Percentiles rank a stretch among this genome's conserved stretches.
Conservation (phyloP, 495 filamentous ascomycete genomes). For the Aspergillus ostianus region DNA sequence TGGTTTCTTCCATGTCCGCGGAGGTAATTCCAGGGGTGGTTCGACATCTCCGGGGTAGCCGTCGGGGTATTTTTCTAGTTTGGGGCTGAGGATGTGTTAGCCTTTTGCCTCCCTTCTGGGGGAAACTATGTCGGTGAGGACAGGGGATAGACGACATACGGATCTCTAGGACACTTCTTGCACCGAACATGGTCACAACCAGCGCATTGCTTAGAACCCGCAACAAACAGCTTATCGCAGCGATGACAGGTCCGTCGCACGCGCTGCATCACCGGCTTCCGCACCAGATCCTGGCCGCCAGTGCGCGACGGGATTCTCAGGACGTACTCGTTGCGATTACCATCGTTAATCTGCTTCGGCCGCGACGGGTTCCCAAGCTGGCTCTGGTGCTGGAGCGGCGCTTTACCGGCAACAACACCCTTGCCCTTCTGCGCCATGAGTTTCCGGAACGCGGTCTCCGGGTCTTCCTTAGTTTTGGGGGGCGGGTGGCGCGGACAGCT, state of each 20-base stretch:
- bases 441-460: slow-evolving; percentile 40
- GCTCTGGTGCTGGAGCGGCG: neutral
- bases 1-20: slow-evolving; percentile 43
- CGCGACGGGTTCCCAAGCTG: too few relatives aligned
- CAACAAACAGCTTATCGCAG: slow-evolving; percentile 63
- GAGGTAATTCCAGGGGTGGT: slow-evolving; percentile 28
- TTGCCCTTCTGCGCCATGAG: slow-evolving; percentile 19
- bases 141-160: slow-evolving; percentile 53
- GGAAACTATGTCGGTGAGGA: too few relatives aligned
- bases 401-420: slow-evolving; percentile 12
- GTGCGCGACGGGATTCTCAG: slow-evolving; percentile 63
- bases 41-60: slow-evolving; percentile 75
- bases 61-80: slow-evolving; percentile 70
- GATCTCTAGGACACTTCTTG: slow-evolving; percentile 76
- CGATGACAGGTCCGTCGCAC: slow-evolving; percentile 75
- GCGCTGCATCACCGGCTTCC: slow-evolving; percentile 64
- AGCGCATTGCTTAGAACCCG: slow-evolving; percentile 59
- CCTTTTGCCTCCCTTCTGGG: neutral
- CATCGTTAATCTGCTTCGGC: neutral
- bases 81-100: slow-evolving; percentile 31
- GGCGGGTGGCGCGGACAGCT: slow-evolving; percentile 72
- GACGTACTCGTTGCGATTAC: slow-evolving; percentile 27
- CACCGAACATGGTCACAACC: slow-evolving; percentile 76
- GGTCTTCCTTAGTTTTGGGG: slow-evolving; percentile 44
- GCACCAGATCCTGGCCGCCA: slow-evolving; percentile 67